Evolutionary conservation across 805 yeast genomes (phyloP).

Genomic region (Wickerhamiella qilinensis): DNA sequence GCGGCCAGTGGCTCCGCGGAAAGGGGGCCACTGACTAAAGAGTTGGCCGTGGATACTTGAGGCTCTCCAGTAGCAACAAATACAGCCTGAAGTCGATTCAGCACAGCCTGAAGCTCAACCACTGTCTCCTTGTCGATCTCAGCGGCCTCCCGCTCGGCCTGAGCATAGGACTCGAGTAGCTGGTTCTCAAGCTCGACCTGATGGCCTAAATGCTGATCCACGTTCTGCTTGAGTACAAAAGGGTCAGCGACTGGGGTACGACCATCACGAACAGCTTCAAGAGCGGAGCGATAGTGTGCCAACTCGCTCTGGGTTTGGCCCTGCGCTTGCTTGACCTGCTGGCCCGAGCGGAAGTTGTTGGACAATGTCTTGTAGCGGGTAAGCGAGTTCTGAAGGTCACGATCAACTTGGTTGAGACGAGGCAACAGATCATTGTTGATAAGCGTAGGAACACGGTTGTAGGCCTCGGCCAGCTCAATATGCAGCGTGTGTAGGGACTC

Average conservation of each 20-base stretch:
- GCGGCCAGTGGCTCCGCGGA: slow-evolving; percentile 67
- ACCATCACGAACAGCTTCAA: slow-evolving; percentile 8
- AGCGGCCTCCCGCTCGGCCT: slow-evolving; percentile 74
- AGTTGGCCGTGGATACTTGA: slow-evolving; percentile 34
- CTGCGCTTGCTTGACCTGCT: slow-evolving; percentile 52
- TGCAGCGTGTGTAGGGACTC: slow-evolving; percentile 32
- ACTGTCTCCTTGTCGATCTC: slow-evolving; percentile 81
- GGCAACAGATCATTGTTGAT: slow-evolving; percentile 46
- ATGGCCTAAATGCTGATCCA: slow-evolving; percentile 63
- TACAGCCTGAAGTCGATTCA: slow-evolving; percentile 53
- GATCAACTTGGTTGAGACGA: slow-evolving; percentile 47
- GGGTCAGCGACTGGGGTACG: slow-evolving; percentile 39
- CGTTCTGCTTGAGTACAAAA: slow-evolving; percentile 47
- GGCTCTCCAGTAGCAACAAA: slow-evolving; percentile 29
- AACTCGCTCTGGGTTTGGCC: slow-evolving; percentile 23
- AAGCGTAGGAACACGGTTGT: slow-evolving; percentile 43
- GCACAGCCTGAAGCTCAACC: slow-evolving; percentile 68
- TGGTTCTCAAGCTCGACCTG: slow-evolving; percentile 75
- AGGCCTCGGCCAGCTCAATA: slow-evolving; percentile 60
- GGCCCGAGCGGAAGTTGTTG: slow-evolving; percentile 71
- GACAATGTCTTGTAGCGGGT: background rate
- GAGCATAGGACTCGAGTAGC: slow-evolving; percentile 74
- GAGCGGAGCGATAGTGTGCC: slow-evolving; percentile 24
- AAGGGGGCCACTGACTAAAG: slow-evolving; percentile 59
- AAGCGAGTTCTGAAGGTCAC: slow-evolving; percentile 69